A percentile compares a stretch with the other conserved stretches of the same genome.
Conservation (phyloP, 257 asterid species). For the Petrea volubilis region DNA sequence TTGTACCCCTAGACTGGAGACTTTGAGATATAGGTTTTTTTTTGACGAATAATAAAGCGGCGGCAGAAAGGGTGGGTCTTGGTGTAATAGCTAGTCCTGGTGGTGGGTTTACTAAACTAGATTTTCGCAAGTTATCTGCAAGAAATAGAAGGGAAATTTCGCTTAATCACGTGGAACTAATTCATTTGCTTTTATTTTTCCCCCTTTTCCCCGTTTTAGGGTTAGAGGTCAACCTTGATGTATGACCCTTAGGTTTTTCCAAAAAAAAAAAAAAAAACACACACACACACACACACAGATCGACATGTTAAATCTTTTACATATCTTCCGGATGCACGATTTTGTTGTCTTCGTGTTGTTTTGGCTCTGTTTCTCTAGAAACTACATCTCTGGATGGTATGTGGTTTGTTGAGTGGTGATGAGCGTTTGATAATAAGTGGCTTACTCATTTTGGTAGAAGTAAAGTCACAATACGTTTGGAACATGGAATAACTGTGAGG, state of each 20-base stretch:
- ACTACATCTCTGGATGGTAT: too few relatives aligned
- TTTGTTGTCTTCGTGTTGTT: too few relatives aligned
- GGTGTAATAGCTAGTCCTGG: constrained; percentile 8
- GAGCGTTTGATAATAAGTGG: too few relatives aligned
- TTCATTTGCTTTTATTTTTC: neutral
- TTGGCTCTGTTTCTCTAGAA: too few relatives aligned
- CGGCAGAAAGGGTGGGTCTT: constrained; percentile 23
- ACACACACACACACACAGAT: too few relatives aligned
- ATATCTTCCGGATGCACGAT: too few relatives aligned
- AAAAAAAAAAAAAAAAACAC: too few relatives aligned
- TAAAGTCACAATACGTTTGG: too few relatives aligned
- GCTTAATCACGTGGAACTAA: constrained; percentile 17
- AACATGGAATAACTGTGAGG: too few relatives aligned
- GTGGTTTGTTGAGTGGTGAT: too few relatives aligned
- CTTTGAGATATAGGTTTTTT: constrained; percentile 16
- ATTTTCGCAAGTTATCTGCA: constrained; percentile 13
- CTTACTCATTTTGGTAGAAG: too few relatives aligned
- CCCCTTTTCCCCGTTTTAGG: neutral
- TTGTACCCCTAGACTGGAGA: neutral
- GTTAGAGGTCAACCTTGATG: constrained; percentile 24
- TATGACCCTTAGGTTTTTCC: neutral
- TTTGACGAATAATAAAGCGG: constrained; percentile 28
- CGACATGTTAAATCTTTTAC: too few relatives aligned
- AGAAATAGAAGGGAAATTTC: constrained; percentile 18
- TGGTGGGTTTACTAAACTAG: constrained; percentile 23